A percentile compares a stretch with the other conserved stretches of the same genome.
Evolutionary conservation across 495 filamentous ascomycete species (phyloP).

Genomic region (Lophium mytilinum): DNA sequence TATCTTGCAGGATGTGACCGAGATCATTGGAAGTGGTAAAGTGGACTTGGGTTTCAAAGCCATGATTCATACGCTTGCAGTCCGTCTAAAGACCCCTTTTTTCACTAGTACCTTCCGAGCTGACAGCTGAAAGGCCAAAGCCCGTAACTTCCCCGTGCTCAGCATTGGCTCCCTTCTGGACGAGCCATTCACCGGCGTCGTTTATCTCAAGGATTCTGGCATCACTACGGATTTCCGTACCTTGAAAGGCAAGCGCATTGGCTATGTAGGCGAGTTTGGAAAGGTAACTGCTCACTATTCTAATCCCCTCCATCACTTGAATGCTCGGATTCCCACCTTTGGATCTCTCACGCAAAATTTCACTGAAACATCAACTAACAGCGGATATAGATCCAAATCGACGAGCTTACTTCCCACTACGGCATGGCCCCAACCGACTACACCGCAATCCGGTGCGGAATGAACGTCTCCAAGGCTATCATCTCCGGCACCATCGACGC

Average conservation of each 20-base stretch:
- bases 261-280: slow-evolving; percentile 66
- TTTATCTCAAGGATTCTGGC: slow-evolving; percentile 60
- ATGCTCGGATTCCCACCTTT: no score
- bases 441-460: slow-evolving; percentile 58
- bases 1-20: slow-evolving; percentile 49
- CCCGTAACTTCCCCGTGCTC: slow-evolving; percentile 58
- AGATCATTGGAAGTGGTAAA: slow-evolving; percentile 63
- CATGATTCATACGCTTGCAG: slow-evolving; percentile 63
- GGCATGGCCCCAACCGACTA: slow-evolving; percentile 62
- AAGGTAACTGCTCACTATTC: no score
- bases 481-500: slow-evolving; percentile 59
- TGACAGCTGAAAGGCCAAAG: slow-evolving; percentile 43
- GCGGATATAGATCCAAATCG: slow-evolving; percentile 51
- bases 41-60: slow-evolving; percentile 69
- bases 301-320: no score
- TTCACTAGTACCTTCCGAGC: no score
- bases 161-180: slow-evolving; percentile 63
- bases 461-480: slow-evolving; percentile 57
- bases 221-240: slow-evolving; percentile 58
- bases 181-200: slow-evolving; percentile 64
- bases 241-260: slow-evolving; percentile 59
- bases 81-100: no score
- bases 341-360: no score
- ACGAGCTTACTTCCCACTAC: slow-evolving; percentile 65
- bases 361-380: no score